phyloP scores from a whole-genome alignment of 163 green algal species.

The Dunaliella salina region DNA sequence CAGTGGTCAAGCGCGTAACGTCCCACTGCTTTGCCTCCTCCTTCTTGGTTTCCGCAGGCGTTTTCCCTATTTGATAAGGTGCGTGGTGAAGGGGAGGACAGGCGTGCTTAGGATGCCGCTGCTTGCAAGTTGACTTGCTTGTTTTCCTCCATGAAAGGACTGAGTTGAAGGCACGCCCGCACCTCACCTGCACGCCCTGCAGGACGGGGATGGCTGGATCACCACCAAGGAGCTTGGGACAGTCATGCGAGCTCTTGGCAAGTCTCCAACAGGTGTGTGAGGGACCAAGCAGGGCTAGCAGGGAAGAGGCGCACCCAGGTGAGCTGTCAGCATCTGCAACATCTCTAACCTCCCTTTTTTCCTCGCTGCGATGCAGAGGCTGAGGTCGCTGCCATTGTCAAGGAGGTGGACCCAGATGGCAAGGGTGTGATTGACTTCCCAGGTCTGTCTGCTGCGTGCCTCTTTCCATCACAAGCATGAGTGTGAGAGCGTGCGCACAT shows the following conservation, averaged over 20 bases:
- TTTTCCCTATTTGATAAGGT: conserved; percentile 48
- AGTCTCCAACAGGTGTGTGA: conserved; percentile 53
- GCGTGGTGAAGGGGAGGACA: not conserved
- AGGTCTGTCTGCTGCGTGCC: conserved; percentile 4
- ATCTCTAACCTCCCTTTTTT: not conserved
- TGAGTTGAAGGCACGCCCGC: not conserved
- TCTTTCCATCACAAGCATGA: too few species aligned
- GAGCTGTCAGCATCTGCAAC: not conserved
- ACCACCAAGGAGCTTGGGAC: conserved; percentile 64
- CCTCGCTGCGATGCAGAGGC: conserved; percentile 2
- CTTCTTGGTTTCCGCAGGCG: conserved; percentile 26
- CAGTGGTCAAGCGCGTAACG: not conserved
- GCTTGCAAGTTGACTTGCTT: too few species aligned
- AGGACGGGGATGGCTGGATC: conserved; percentile 47
- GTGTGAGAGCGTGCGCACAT: not conserved
- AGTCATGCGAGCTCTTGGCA: conserved; percentile 59
- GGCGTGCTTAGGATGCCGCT: not conserved
- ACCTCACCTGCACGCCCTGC: not conserved
- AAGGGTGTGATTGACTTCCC: conserved; percentile 37
- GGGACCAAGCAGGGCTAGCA: conserved; percentile 9
- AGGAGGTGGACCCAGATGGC: conserved; percentile 26
- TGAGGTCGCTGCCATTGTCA: conserved; percentile 17
- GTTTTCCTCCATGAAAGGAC: not conserved
- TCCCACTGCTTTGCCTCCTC: not conserved
- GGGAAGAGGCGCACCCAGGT: not conserved